Evolutionary conservation across 495 filamentous ascomycete species (phyloP), one percentile per base, ranked within the genome.

Genomic region (Talaromyces ruber): DNA sequence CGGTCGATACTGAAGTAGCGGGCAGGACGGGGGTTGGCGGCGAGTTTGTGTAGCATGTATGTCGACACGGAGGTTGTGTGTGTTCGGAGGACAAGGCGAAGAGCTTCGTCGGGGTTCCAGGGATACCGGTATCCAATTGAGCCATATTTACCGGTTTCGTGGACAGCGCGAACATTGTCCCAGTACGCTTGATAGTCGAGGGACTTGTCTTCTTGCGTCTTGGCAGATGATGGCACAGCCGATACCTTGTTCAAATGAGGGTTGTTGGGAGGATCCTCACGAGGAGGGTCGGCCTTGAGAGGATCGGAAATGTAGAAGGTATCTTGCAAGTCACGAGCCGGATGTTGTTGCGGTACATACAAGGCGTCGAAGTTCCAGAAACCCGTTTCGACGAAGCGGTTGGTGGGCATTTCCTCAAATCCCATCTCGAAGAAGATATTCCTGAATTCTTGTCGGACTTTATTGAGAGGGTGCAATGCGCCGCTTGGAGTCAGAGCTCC

Each of bases 311-410:
- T 92, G 78, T 96, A 98, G 82, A 98, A 97, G 62, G 94, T 98
- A 70, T 98, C 93, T 82, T 97, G 94, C 37, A 96, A 79, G 69
- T 97, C 94, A 67, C 94, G 90, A 63, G 94, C 93, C 32, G 93
- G 94, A 72, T 97, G 94, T 81, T 97, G 93, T 76, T 98, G 94
- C 26, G 93, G 93, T 24, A 98, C 92, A 77, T 92, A 97, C 62
- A 98, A 92, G 47, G 92, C 86, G 66, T 98, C 94, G 73, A 98
- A 98, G 75, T 97, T 97, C 89, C 93, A 98, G 86, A 97, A 97
- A 43, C 93, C 93, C 22, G 91, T 93, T 79, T 98, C 94, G 62
- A 97, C 92, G 71, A 86, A 94, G 67, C 87, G 87, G 66, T 75
- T 76, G 64, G 74, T 79, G 21, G 75, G 72, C 74, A 73, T 74